Percentiles rank a stretch among this genome's conserved stretches.
phyloP scores from a whole-genome alignment of 2,329 filamentous ascomycete species.

The Aaosphaeria arxii region DNA sequence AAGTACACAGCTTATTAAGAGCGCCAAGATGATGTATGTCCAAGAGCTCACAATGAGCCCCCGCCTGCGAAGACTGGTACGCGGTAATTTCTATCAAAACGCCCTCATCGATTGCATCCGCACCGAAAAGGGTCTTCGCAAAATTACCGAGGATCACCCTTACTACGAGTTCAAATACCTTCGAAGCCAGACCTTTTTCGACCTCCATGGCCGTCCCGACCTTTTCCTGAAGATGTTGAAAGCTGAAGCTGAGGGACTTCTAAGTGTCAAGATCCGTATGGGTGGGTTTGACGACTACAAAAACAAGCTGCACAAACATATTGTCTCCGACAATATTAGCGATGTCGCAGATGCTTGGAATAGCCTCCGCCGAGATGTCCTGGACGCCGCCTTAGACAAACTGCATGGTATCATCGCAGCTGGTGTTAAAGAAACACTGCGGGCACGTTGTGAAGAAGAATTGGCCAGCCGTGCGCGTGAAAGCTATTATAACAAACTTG shows the following conservation, averaged over 20 bases:
- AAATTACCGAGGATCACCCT: slow-evolving; percentile 91
- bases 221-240: slow-evolving; percentile 96
- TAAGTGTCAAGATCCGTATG: slow-evolving; percentile 79
- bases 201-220: slow-evolving; percentile 80
- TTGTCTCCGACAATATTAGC: slow-evolving; percentile 93
- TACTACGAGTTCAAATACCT: slow-evolving; percentile 99
- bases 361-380: slow-evolving; percentile 75
- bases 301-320: slow-evolving; percentile 73
- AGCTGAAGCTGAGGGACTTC: slow-evolving; percentile 87
- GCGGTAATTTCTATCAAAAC: slow-evolving; percentile 77
- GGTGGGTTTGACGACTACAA: slow-evolving; percentile 74
- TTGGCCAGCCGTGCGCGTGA: slow-evolving; percentile 86
- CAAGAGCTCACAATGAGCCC: slow-evolving; percentile 89
- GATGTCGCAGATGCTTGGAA: slow-evolving; percentile 96
- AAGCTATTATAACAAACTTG: slow-evolving; percentile 82
- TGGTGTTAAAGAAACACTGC: slow-evolving; percentile 90
- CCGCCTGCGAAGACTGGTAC: slow-evolving; percentile 82
- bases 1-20: slow-evolving; percentile 69
- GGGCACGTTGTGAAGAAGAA: slow-evolving; percentile 90
- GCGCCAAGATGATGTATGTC: slow-evolving; percentile 82
- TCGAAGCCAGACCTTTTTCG: slow-evolving; percentile 78
- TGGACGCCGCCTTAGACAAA: slow-evolving; percentile 78
- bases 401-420: slow-evolving; percentile 82
- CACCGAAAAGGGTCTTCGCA: slow-evolving; percentile 89
- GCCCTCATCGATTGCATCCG: slow-evolving; percentile 83